Percentiles rank a stretch among this genome's conserved stretches.
Evolutionary conservation across 1,139 yeast species (phyloP).

Genomic region (Barnettozyma hawaiiensis): DNA sequence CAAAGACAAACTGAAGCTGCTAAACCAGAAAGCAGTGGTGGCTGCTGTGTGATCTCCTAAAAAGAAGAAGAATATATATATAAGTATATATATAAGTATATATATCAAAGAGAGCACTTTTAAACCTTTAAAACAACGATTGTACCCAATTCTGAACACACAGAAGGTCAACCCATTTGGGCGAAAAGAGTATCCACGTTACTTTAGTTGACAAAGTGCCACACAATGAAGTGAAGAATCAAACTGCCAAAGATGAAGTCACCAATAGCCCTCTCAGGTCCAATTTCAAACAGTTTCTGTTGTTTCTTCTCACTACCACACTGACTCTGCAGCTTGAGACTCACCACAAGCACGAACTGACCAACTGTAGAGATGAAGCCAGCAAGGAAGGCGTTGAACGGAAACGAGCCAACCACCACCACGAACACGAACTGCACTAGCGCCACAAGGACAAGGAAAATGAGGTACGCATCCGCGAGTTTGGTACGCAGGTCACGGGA

Average conservation of each 20-base stretch:
- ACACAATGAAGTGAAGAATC: slow-evolving; percentile 80
- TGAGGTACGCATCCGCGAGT: slow-evolving; percentile 44
- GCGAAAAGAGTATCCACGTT: too few species aligned
- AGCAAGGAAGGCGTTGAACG: slow-evolving; percentile 93
- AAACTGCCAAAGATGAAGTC: slow-evolving; percentile 86
- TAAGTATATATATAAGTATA: neutral
- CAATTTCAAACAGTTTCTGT: slow-evolving; percentile 6
- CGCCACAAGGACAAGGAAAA: slow-evolving; percentile 70
- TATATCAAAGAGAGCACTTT: too few species aligned
- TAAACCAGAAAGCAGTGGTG: slow-evolving; percentile 19
- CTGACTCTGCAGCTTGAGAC: slow-evolving; percentile 68
- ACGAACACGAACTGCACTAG: slow-evolving; percentile 74
- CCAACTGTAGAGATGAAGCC: slow-evolving; percentile 93
- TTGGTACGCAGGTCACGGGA: slow-evolving; percentile 4
- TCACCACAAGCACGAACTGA: slow-evolving; percentile 83
- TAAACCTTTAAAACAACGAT: too few species aligned
- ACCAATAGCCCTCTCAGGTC: slow-evolving; percentile 78
- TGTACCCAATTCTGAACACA: too few species aligned
- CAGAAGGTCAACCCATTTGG: too few species aligned
- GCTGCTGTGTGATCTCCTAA: slow-evolving; percentile 27
- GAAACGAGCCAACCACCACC: slow-evolving; percentile 77
- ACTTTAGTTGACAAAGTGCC: slow-evolving; percentile 78
- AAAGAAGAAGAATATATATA: neutral
- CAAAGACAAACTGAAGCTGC: slow-evolving; percentile 11
- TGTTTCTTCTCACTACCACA: slow-evolving; percentile 33